Conservation (phyloP, 2,329 filamentous ascomycete genomes). For the Ilyonectria sp. region DNA sequence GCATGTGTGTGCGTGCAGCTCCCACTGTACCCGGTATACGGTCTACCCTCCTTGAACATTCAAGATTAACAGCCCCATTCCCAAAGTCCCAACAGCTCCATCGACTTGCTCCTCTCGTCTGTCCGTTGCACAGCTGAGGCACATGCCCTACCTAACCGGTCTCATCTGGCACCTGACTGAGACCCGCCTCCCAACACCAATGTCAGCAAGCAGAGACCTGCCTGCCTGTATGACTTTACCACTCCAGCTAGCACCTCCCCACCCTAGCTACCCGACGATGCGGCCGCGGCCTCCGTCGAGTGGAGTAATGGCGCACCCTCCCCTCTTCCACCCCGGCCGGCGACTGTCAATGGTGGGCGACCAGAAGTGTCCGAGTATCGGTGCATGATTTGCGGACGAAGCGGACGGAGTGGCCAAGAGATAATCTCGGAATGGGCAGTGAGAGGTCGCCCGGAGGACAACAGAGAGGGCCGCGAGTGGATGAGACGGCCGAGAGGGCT, state of each 20-base stretch:
- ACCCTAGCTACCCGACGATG: constrained; percentile 40
- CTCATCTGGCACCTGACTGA: constrained; percentile 22
- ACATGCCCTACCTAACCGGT: constrained; percentile 25
- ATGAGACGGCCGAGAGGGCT: constrained; percentile 26
- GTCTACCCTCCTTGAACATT: constrained; percentile 1
- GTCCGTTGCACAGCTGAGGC: constrained; percentile 11
- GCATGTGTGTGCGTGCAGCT: background rate
- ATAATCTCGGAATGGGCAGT: constrained; percentile 11
- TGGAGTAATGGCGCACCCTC: constrained; percentile 48
- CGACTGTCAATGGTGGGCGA: constrained; percentile 35
- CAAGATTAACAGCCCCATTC: background rate
- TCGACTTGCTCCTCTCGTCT: background rate
- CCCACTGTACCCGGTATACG: background rate
- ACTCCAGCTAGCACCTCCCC: constrained; percentile 28
- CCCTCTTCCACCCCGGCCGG: constrained; percentile 36
- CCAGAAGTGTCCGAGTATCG: constrained; percentile 44
- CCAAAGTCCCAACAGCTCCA: constrained; percentile 14
- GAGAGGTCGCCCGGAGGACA: constrained; percentile 15
- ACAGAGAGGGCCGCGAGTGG: constrained; percentile 21
- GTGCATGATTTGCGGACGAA: constrained; percentile 37
- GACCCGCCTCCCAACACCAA: constrained; percentile 19
- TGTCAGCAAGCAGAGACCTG: constrained; percentile 18
- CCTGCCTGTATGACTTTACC: constrained; percentile 18
- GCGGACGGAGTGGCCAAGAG: constrained; percentile 29
- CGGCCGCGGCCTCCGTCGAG: constrained; percentile 40